These are phyloP conservation scores for Trichoderma virens DNA, from an alignment of 495 filamentous ascomycete species.

Conservation along the genomic window DNA sequence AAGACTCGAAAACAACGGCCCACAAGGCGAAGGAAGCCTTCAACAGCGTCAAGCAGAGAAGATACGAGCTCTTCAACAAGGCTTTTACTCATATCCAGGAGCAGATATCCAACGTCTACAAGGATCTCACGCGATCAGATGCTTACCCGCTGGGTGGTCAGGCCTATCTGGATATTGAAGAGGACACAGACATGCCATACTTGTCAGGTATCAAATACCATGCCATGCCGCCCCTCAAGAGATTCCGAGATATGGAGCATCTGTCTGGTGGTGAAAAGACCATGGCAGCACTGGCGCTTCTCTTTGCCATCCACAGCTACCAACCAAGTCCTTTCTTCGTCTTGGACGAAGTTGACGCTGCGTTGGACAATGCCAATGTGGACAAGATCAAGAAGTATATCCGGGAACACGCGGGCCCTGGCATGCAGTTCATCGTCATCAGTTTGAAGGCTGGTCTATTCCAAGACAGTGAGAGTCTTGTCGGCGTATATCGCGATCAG, in stretches of 20 bases:
- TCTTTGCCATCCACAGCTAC: constrained; percentile 94
- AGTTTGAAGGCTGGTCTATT: constrained; percentile 89
- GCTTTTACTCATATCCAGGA: constrained; percentile 93
- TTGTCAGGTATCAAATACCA: constrained; percentile 94
- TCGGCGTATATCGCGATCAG: constrained; percentile 94
- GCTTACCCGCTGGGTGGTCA: constrained; percentile 84
- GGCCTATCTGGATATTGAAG: constrained; percentile 89
- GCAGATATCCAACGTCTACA: constrained; percentile 88
- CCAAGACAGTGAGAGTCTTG: constrained; percentile 85
- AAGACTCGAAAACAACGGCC: constrained; percentile 65
- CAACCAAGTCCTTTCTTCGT: constrained; percentile 96
- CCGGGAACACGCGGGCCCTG: constrained; percentile 83
- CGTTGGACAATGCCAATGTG: constrained; percentile 93
- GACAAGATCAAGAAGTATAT: constrained; percentile 94
- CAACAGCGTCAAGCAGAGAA: constrained; percentile 67
- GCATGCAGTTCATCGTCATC: constrained; percentile 99
- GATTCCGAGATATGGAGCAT: constrained; percentile 98
- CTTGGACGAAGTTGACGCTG: constrained; percentile 95
- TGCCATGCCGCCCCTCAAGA: constrained; percentile 96
- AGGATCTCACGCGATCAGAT: constrained; percentile 81
- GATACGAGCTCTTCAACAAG: constrained; percentile 86
- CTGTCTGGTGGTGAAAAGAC: constrained; percentile 97
- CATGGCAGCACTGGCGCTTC: constrained; percentile 89
- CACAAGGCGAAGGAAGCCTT: constrained; percentile 76
- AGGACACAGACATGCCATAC: constrained; percentile 79